These are phyloP conservation scores for Trichoderma hamatum DNA, from an alignment of 2,329 filamentous ascomycete species.

Conservation along the genomic window DNA sequence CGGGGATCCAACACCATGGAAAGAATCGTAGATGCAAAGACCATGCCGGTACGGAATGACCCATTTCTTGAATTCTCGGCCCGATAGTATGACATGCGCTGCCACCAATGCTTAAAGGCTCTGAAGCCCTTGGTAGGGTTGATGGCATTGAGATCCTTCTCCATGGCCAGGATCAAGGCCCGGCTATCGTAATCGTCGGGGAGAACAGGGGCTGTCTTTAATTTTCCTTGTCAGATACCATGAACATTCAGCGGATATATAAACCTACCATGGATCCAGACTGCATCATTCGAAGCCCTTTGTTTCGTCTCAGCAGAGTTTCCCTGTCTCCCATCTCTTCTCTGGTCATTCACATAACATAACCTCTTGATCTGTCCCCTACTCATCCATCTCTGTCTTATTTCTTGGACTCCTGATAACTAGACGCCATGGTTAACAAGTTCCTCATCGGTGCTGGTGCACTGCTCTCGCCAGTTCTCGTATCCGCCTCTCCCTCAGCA, in stretches of 20 bases:
- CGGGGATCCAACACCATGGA: too few species aligned
- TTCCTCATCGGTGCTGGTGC: conserved; percentile 11
- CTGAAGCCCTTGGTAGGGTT: background rate
- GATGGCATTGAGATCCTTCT: background rate
- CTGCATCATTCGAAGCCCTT: background rate
- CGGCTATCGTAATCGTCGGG: background rate
- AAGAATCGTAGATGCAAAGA: background rate
- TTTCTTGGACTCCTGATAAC: background rate
- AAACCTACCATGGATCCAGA: background rate
- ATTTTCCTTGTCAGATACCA: background rate
- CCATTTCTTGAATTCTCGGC: conserved; percentile 4
- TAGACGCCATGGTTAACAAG: background rate
- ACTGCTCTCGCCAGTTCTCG: conserved; percentile 30
- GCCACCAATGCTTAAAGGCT: background rate
- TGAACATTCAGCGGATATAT: background rate
- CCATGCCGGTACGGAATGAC: background rate
- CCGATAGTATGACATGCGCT: conserved; percentile 16
- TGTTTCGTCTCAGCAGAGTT: background rate
- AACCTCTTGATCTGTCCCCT: background rate
- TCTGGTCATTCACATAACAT: background rate
- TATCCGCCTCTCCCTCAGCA: conserved; percentile 34
- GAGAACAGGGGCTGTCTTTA: background rate
- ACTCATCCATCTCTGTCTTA: background rate
- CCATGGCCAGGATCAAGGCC: background rate
- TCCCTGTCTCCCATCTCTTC: background rate